Base-by-base conservation (phyloP, 768 basidiomycete genomes). In the Kwoniella sp. region DNA sequence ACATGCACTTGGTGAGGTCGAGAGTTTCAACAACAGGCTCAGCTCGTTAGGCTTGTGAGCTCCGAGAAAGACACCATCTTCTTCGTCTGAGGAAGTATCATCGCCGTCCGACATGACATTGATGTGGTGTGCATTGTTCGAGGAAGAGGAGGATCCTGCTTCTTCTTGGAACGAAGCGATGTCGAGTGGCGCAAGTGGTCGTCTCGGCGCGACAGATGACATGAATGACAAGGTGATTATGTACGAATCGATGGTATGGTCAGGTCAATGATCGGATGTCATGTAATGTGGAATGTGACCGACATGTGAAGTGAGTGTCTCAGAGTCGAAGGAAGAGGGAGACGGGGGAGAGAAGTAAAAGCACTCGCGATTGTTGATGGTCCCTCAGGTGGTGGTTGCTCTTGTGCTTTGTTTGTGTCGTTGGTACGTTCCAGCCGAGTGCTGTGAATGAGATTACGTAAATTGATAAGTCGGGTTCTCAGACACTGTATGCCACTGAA, bases 31-130 rank as follows among this genome's bases (percentile, higher is more conserved):
- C 11, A 73, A 23, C 9, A 69, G 30, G 12, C 56, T 31, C 17
- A 41, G 15, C 38, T 75, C 73, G 3, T 38, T 50, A 8, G 63
- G 57, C 41, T 66, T 54, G 41, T 64, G 67, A 17, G 45, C 15
- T 8, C 73, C 73, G n/a, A 75, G 65, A 65, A 73, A 75, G 12
- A 75, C 67, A 25, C 67, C 71, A 45, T 68, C 63, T 30, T 71
- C 73, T n/a, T 65, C 63, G 50, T 56, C 55, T 38, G 62, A 63
- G 20, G 61, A 41, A 37, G 47, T 52, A 31, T 55, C 63, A 5
- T 58, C 63, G 23, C 58, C 55, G 9, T 65, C 64, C 15, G 55
- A 23, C 47, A 23, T 20, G 17, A 20, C 47, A 48, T 48, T 23
- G 47, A 4, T 48, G 47, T 48, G 47, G 7, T 41, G 38, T 9